A percentile compares a stretch with the other conserved stretches of the same genome.
phyloP scores from a whole-genome alignment of 78 protist genomes.

The Dictyostelium discoideum region dicty_2.7 NC_007091.3:4278501-4279000 shows the following conservation, averaged over 20 bases:
- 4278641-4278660: background rate
- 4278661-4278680: background rate
- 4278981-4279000: background rate
- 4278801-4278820: background rate
- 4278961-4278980: background rate
- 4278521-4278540: background rate
- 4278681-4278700: background rate
- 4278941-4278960: background rate
- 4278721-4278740: background rate
- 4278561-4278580: constrained; percentile 20
- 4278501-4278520: background rate
- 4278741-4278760: background rate
- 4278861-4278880: background rate
- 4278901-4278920: background rate
- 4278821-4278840: background rate
- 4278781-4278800: background rate
- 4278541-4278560: background rate
- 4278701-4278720: background rate
- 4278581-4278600: constrained; percentile 20
- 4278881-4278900: background rate
- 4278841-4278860: background rate
- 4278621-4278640: background rate
- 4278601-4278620: background rate
- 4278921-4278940: background rate
- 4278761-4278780: background rate